Base-by-base conservation (phyloP, 2,329 filamentous ascomycete genomes). In the Xylaria hypoxylon region DNA sequence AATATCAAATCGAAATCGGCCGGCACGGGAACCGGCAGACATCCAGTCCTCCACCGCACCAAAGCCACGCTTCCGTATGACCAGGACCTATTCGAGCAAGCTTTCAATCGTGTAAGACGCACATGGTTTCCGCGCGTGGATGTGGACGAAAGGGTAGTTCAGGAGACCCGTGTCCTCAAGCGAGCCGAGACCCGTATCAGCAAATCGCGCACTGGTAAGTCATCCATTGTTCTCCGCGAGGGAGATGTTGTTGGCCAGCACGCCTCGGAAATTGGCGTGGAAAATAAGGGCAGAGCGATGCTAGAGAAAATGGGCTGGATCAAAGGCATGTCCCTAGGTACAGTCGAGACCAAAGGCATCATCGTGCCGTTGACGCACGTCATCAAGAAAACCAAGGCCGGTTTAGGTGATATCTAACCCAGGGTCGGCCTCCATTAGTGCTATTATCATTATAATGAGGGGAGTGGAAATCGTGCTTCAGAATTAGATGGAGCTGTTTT, bases 251-350 rank as follows among this genome's bases (percentile, higher is more conserved):
- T 98, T 2, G 96, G 95, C 53, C 93, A 87, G 1, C 88, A 89
- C 53, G 94, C 95, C 1, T 92, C 94, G 11, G 94, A 97, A 77
- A 85, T 99, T 35, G 92, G 92, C 1, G 83, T 84, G 4, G 92
- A 91, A 59, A 98, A 97, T 77, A 93, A 89, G 71, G 96, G 96
- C 11, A 87, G 93, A 57, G 88, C 89, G 2, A 92, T 99, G 89
- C 81, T 99, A 70, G 93, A 97, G 81, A 98, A 96, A 80, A 98
- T 98, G 96, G 96, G 96, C 3, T 99, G 96, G 94, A 92, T 87
- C 68, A 90, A 86, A 59, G 96, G 96, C 5, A 97, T 90, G 75
- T 92, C 92, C 1, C 85, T 99, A 0, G 96, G 96, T 59, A 88
- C 92, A 11, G 77, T 83, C 1, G 89, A 96, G 69, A 97, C 96